These are phyloP conservation scores for Cystoisospora suis DNA, from an alignment of 169 alveolate genomes.

Conservation along the genomic window DNA sequence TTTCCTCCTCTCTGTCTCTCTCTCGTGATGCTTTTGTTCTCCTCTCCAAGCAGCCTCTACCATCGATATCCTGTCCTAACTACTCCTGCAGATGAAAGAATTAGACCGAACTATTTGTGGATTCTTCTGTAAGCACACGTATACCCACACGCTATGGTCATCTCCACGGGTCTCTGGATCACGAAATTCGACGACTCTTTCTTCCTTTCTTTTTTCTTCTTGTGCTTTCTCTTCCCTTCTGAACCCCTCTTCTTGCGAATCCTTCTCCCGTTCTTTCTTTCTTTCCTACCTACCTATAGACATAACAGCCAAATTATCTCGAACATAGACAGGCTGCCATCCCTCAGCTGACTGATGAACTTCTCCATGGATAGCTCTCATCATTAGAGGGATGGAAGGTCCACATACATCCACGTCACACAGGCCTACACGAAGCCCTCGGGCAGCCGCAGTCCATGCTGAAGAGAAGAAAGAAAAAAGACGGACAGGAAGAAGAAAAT, in stretches of 20 bases:
- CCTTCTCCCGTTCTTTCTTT: neutral
- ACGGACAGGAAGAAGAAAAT: too few relatives aligned
- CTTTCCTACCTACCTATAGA: conserved; percentile 79
- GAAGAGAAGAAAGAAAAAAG: neutral
- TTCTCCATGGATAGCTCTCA: conserved; percentile 89
- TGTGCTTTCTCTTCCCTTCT: neutral
- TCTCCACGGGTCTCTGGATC: too few relatives aligned
- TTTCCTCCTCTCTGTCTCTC: neutral
- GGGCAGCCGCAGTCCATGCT: conserved; percentile 79
- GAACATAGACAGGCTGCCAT: conserved; percentile 96
- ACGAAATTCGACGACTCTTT: too few relatives aligned
- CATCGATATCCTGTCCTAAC: neutral
- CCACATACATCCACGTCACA: conserved; percentile 99
- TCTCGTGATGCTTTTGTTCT: neutral
- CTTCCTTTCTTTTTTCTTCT: neutral
- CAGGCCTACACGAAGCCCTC: conserved; percentile 90
- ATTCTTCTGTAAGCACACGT: neutral
- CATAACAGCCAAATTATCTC: conserved; percentile 95
- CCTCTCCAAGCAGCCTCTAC: neutral
- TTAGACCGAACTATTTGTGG: too few relatives aligned
- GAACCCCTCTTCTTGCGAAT: neutral
- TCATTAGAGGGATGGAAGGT: conserved; percentile 97
- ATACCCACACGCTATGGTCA: neutral
- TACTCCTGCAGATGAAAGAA: too few relatives aligned
- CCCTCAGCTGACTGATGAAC: conserved; percentile 95